Evolutionary conservation across 768 basidiomycete species (phyloP), one percentile per base, ranked within the genome.

Genomic region (Hemileccinum impolitum): DNA sequence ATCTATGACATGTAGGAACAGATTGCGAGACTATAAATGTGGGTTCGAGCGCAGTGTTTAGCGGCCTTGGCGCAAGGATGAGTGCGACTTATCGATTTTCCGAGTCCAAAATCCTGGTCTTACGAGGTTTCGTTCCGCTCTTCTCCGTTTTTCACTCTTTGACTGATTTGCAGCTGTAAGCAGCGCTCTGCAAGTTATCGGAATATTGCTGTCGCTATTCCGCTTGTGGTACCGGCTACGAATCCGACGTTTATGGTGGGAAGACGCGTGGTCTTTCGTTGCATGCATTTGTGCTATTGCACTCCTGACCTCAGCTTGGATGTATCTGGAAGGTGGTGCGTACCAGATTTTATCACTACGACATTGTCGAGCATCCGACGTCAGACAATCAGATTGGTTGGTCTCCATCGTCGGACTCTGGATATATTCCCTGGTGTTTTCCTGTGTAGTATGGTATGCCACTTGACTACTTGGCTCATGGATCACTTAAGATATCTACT

Each of bases 191-290:
- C 48, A 49, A 34, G 36, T 39, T 9, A 23, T 60, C 34, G 55
- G 55, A 25, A 50, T 63, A 45, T 10, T 54, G 12, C 19, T 50
- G 13, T 44, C 50, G 2, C 19, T 63, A 12, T 55, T 57, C 51
- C 61, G 61, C 17, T 48, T 58, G 36, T 54, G 45, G 44, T 55
- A 55, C 17, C 55, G 61, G 13, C 34, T 47, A 30, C 41, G 37
- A 39, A 54, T 62, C 28, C 48, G 31, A 48, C 46, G 60, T 6
- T 37, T 56, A 17, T 53, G 59, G 53, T 64, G 59, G 56, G 62
- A 62, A 21, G 63, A 65, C n/a, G 45, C 46, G 1, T 62, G 48
- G 45, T 52, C 57, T 6, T 23, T 41, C 6, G 18, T 58, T 34
- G 59, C 51, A 26, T 45, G 41, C 21, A 8, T 50, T 6, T 48